Evolutionary conservation across 1,284 basidiomycete species (phyloP).

Genomic region (Cryptococcus jaspeensis): DNA sequence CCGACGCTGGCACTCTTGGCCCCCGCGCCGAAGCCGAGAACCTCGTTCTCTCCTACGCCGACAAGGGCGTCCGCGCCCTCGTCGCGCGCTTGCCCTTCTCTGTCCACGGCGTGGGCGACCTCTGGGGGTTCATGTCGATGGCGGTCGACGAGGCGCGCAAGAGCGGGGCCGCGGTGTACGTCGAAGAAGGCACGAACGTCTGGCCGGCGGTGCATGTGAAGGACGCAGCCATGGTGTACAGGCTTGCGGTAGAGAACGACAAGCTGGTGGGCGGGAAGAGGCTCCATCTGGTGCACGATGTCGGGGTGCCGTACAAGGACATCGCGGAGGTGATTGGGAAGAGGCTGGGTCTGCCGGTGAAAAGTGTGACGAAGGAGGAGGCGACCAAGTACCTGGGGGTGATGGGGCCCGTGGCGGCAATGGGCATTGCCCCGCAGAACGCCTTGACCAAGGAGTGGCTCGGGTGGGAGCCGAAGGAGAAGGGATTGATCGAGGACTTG

Average conservation of each 20-base stretch:
- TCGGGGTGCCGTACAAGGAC: constrained; percentile 12
- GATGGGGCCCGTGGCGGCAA: not conserved
- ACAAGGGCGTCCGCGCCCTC: constrained; percentile 18
- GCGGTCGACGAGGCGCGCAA: constrained; percentile 15
- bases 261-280: constrained; percentile 11
- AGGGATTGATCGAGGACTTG: constrained; percentile 13
- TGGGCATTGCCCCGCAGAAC: not conserved
- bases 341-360: constrained; percentile 14
- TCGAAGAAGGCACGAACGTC: constrained; percentile 16
- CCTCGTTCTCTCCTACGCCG: not conserved
- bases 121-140: constrained; percentile 18
- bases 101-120: constrained; percentile 25
- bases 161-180: constrained; percentile 19
- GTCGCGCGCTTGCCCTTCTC: constrained; percentile 25
- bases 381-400: constrained; percentile 16
- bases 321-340: constrained; percentile 24
- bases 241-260: constrained; percentile 26
- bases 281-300: constrained; percentile 24
- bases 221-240: constrained; percentile 30
- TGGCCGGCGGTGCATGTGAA: constrained; percentile 24
- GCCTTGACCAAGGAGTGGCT: constrained; percentile 6
- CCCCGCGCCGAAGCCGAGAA: constrained; percentile 13
- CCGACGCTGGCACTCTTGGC: not conserved
- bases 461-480: constrained; percentile 14
- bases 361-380: constrained; percentile 15